Evolutionary conservation across 306 rosid species (phyloP).

Genomic region (Pterocarpus santalinus): DNA sequence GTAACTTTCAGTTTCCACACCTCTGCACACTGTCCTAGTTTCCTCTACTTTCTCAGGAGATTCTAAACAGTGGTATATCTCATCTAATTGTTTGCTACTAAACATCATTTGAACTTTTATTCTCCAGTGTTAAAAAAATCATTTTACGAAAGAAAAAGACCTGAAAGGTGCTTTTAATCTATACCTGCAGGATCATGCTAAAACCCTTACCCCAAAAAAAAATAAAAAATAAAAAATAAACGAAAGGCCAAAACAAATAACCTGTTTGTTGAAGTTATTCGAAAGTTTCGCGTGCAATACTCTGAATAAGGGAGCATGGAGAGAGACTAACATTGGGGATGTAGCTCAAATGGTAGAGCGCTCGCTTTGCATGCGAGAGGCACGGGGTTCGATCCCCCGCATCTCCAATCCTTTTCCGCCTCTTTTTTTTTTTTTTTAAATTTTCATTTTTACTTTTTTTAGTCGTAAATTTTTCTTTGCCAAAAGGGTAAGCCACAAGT

Average conservation of each 20-base stretch:
- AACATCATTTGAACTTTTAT: background rate
- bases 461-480: too few relatives aligned
- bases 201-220: too few relatives aligned
- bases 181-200: background rate
- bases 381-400: conserved; percentile 97
- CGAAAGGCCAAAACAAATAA: background rate
- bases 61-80: background rate
- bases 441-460: too few relatives aligned
- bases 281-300: too few relatives aligned
- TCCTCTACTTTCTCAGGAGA: background rate
- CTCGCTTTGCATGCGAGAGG: conserved; percentile 99
- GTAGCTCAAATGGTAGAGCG: conserved; percentile 99
- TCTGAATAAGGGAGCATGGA: too few relatives aligned
- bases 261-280: too few relatives aligned
- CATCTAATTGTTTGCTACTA: background rate
- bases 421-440: too few relatives aligned
- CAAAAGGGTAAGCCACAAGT: too few relatives aligned
- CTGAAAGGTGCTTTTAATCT: background rate
- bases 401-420: conserved; percentile 57
- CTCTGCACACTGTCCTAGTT: background rate
- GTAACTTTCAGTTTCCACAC: background rate
- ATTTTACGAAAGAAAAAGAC: background rate
- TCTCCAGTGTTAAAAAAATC: background rate
- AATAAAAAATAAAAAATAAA: too few relatives aligned
- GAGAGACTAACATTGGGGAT: conserved; percentile 53